Conservation (phyloP, 2,329 filamentous ascomycete species). For the Arthrobotrys sinensis region DNA sequence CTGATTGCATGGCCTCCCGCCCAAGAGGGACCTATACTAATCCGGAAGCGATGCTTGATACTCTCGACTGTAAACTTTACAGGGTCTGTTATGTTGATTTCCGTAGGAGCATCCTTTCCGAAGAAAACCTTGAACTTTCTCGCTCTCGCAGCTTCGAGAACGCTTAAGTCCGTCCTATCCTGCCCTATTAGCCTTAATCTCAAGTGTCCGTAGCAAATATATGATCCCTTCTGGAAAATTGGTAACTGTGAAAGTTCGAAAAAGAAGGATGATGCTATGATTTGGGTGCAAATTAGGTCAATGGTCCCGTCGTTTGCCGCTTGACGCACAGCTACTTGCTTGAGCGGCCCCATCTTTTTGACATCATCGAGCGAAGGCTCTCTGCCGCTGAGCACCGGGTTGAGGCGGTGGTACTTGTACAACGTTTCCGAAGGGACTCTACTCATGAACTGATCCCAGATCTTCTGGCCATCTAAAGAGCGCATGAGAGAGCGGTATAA, state of each 20-base stretch:
- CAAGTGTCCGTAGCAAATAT: no score
- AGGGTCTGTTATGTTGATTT: background rate
- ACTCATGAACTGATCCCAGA: constrained; percentile 30
- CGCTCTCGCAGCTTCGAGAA: no score
- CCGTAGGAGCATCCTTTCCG: no score
- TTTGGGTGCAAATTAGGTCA: background rate
- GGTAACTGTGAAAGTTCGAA: no score
- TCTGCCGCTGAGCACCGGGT: background rate
- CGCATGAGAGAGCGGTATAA: constrained; percentile 24
- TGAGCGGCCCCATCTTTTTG: constrained; percentile 12
- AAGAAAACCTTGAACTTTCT: no score
- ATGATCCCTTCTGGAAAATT: no score
- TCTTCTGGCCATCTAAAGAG: constrained; percentile 27
- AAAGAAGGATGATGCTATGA: background rate
- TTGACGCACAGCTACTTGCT: background rate
- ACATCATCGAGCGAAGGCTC: constrained; percentile 13
- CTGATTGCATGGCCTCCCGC: constrained; percentile 5
- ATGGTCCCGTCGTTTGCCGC: background rate
- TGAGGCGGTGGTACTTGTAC: constrained; percentile 28
- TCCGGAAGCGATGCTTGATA: background rate
- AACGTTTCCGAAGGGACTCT: constrained; percentile 5
- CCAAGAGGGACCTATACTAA: background rate
- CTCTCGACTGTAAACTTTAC: background rate
- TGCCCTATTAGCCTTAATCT: no score
- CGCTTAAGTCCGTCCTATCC: no score